Evolutionary conservation across 2,329 filamentous ascomycete genomes (phyloP), one percentile per base, ranked within the genome.

Genomic region (Sphaerulina vaccinii): DNA sequence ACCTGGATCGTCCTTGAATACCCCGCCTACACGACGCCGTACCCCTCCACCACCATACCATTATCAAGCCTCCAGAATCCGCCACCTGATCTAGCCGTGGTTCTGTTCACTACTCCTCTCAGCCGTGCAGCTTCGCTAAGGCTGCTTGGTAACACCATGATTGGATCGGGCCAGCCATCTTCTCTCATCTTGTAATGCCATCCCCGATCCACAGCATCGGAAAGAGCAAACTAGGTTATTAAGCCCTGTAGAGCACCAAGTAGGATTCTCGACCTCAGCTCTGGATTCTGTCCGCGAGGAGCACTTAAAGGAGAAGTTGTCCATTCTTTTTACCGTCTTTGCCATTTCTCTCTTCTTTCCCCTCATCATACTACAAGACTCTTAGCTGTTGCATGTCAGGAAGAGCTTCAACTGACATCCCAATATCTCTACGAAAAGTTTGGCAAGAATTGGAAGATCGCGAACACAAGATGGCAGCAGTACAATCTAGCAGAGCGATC

Each of bases 401-500:
- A 24, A 58, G 59, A 61, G 59, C 63, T 51, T 62, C 60, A 10
- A 59, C 56, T 48, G 64, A 61, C 42, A 63, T 62, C 11, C 61
- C 62, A 5, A 56, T 58, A 42, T 63, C 60, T 11, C 48, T 65
- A 16, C 15, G 8, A 39, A 19, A 5, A 18, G 19, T 22, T 3
- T 29, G 16, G 35, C 35, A 15, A 7, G 35, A 37, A 37, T 37
- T 15, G 1, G 3, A 37, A 37, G 5, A 24, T 33, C 19, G 13
- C 27, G 9, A 38, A 37, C 15, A 50, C 52, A 59, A 37, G 13
- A 64, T 64, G 56, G 48, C 57, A 9, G 52, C 53, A 33, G 18
- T 11, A 40, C 35, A 39, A 39, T 59, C 47, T 16, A 42, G 55
- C 42, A 67, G 56, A 46, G 73, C 72, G 6, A 74, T 75, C 49